phyloP scores from a whole-genome alignment of 2,329 filamentous ascomycete genomes.

The Corniculantispora saksenae region DNA sequence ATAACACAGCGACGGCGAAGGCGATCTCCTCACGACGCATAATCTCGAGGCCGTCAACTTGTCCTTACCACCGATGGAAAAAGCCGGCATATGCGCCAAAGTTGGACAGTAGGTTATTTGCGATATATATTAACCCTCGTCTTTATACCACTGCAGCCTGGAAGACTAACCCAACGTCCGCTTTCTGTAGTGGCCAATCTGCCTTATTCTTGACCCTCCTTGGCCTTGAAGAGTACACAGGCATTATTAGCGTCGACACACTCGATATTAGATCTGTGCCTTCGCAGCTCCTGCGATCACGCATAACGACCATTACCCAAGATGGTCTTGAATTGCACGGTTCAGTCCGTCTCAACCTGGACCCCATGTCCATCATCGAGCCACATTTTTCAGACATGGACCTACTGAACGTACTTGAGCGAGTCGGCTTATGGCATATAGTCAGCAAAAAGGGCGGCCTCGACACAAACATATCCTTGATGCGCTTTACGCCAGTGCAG shows the following conservation, averaged over 20 bases:
- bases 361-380: neutral
- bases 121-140: neutral
- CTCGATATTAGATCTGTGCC: neutral
- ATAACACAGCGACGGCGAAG: neutral
- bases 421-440: slow-evolving; percentile 17
- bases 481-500: slow-evolving; percentile 18
- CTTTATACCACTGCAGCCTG: neutral
- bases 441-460: slow-evolving; percentile 13
- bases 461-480: neutral
- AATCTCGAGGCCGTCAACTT: slow-evolving; percentile 17
- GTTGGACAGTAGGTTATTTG: slow-evolving; percentile 1
- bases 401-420: slow-evolving; percentile 9
- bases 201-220: neutral
- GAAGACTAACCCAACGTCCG: neutral
- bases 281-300: slow-evolving; percentile 25
- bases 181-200: slow-evolving; percentile 6
- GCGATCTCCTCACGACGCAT: neutral
- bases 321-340: slow-evolving; percentile 23
- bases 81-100: slow-evolving; percentile 1
- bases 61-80: slow-evolving; percentile 18
- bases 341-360: slow-evolving; percentile 8
- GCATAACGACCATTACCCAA: slow-evolving; percentile 31
- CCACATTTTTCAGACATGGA: neutral
- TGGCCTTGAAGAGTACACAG: neutral
- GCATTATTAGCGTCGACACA: slow-evolving; percentile 19